Conservation (phyloP, 2,329 filamentous ascomycete species). For the Neobulgaria alba region DNA sequence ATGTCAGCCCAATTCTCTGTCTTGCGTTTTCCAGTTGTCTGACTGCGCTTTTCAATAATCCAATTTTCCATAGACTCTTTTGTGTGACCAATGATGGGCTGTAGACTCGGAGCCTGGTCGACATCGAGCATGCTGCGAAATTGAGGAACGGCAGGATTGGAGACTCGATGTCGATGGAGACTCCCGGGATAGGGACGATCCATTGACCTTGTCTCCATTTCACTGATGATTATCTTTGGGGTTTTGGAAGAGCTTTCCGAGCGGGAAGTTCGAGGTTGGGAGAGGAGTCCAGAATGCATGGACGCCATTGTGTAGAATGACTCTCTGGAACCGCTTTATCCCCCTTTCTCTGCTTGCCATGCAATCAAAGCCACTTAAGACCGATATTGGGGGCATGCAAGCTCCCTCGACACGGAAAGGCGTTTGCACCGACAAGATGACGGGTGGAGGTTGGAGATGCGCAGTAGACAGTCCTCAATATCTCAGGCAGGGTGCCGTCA, state of each 20-base stretch:
- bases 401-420: conserved; percentile 6
- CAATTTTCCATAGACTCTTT: conserved; percentile 25
- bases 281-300: conserved; percentile 14
- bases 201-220: conserved; percentile 5
- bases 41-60: conserved; percentile 18
- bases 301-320: conserved; percentile 15
- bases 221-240: conserved; percentile 7
- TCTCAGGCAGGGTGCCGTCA: conserved; percentile 4
- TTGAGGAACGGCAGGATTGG: conserved; percentile 24
- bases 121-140: conserved; percentile 48
- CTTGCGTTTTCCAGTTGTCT: conserved; percentile 19
- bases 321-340: conserved; percentile 1
- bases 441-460: conserved; percentile 4
- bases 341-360: conserved; percentile 9
- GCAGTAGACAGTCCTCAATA: not conserved
- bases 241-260: conserved; percentile 12
- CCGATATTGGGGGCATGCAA: conserved; percentile 15
- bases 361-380: conserved; percentile 5
- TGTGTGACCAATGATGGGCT: conserved; percentile 14
- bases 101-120: conserved; percentile 33
- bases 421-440: conserved; percentile 5
- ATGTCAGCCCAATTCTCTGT: conserved; percentile 28
- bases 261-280: conserved; percentile 14
- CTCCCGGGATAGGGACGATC: conserved; percentile 18
- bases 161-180: conserved; percentile 18